These are phyloP conservation scores for Populus ilicifolia DNA, from an alignment of 345 rosid species.

Conservation along the genomic window DNA sequence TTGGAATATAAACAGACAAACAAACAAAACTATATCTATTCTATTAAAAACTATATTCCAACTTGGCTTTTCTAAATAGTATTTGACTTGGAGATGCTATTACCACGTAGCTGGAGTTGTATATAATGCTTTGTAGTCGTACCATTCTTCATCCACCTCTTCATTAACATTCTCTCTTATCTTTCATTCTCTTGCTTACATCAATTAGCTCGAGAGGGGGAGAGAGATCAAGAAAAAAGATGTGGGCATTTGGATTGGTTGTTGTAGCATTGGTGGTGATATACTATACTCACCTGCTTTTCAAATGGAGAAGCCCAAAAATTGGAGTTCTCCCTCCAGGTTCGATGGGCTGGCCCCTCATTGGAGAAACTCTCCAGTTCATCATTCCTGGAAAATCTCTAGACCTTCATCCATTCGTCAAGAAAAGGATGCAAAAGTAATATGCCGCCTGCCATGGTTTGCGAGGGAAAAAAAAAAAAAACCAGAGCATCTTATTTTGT, in stretches of 20 bases:
- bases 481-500: not conserved
- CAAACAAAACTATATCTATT: too few species aligned
- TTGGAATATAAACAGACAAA: too few species aligned
- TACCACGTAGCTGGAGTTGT: not conserved
- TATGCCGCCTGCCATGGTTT: not conserved
- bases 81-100: too few species aligned
- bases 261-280: not conserved
- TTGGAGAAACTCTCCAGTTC: not conserved
- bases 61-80: too few species aligned
- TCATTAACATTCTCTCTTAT: not conserved
- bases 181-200: not conserved
- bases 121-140: not conserved
- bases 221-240: not conserved
- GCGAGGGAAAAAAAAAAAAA: not conserved
- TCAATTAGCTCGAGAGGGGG: too few species aligned
- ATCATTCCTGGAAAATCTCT: not conserved
- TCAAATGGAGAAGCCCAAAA: not conserved
- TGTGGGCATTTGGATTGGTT: not conserved
- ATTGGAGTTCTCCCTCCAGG: not conserved
- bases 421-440: not conserved
- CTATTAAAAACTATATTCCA: too few species aligned
- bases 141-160: not conserved
- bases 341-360: slow-evolving; percentile 3
- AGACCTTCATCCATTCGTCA: not conserved
- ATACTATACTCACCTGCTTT: not conserved